Base-by-base conservation (phyloP, 768 basidiomycete species). In the Russula abietina region DNA sequence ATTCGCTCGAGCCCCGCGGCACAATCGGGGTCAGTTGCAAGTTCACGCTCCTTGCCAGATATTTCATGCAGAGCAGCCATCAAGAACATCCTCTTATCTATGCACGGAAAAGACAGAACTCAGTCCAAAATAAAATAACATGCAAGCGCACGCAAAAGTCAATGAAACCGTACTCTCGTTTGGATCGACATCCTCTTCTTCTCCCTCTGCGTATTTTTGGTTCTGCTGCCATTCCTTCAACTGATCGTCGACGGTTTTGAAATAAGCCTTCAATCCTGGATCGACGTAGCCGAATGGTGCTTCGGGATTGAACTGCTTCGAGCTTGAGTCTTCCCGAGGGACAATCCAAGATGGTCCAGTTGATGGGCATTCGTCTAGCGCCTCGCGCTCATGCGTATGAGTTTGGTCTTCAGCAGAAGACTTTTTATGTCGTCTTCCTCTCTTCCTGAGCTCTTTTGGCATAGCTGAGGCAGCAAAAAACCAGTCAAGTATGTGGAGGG, bases 1-100 rank as follows among this genome's bases (percentile, higher is more conserved):
- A 98, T 87, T 67, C 95, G 80, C 73, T 99, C 97, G 58, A 99
- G 73, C 51, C 98, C 83, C 12, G 88, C 79, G 1, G 95, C 93
- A 70, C 93, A 95, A 63, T 98, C 94, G 6, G 92, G 91, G 73
- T 99, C 97, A 1, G 94, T 94, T 0, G 93, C 86, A 12, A 97
- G 83, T 64, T 89, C 86, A 56, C 88, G 87, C 75, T 98, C 97
- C 72, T 96, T 93, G 6, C 83, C 87, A 26, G 80, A 79, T 83
- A 97, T 89, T 69, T 97, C 92, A 19, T 81, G 79, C 32, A 98
- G 75, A 22, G 93, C 92, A 1, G 93, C 89, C 32, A 87, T 75
- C 58, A 96, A 82, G 69, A 96, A 91, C 61, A 89, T 75, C 33
- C 65, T 45, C 38, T 60, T 56, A 22, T 68, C 67, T 68, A 48